Evolutionary conservation across 768 basidiomycete genomes (phyloP), one percentile per base, ranked within the genome.

Genomic region (Suillus subluteus): DNA sequence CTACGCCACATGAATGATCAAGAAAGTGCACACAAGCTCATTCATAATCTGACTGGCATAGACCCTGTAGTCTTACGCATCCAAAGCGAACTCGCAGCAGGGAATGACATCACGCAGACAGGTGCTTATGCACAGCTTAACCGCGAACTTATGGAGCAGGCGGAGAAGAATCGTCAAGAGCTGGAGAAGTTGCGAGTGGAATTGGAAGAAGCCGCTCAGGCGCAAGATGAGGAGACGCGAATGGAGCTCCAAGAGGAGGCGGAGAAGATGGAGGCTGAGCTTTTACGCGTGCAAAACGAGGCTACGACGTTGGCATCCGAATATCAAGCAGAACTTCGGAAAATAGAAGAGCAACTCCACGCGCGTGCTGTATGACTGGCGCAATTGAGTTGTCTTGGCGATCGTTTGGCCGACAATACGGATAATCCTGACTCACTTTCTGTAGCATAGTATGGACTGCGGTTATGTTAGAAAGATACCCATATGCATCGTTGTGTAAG

Each of bases 111-210:
- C 44, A 77, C 81, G n/a, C 78, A 88, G 67, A 88, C 88, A 0
- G 78, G 78, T 1, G 88, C 87, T 6, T 86, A 82, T 11, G 79
- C 71, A 46, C 87, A 87, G 68, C 78, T 89, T 7, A 81, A 82
- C 63, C 78, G 78, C 44, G 86, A 87, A 64, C 75, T 87, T 12
- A 78, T 79, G 62, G 82, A 82, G 48, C 82, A 85, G 67, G 78
- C 79, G n/a, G 73, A 79, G 62, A 78, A 80, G 40, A 82, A 85
- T 68, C 72, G 79, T 62, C 75, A 81, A 56, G 87, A 89, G 62
- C 74, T 87, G 65, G 75, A 76, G n/a, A 73, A 73, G 6, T 76
- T 89, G 38, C 76, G 81, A 70, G 73, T 78, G 5, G 85, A 87
- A 66, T 83, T 85, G 75, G 75, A 78, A 54, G 83, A 81, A 43